Base-by-base conservation (phyloP, 768 basidiomycete genomes). In the Lactarius hatsudake region DNA sequence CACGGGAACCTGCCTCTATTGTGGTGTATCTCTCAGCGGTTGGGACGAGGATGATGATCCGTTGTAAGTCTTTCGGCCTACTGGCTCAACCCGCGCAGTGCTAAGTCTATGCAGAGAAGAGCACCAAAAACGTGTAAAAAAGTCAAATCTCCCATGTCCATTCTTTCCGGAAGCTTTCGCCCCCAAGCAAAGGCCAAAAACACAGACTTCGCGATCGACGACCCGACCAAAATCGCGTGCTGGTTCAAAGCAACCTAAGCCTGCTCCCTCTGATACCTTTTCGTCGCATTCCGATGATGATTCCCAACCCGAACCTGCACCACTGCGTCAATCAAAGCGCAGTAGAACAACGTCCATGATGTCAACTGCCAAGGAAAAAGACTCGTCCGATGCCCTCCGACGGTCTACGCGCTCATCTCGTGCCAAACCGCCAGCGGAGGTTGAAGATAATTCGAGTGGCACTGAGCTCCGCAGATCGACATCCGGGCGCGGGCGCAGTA, bases 41-140 rank as follows among this genome's bases (percentile, higher is more conserved):
- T 98, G 96, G 96, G 92, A 94, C 53, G 79, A 82, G 34, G 86
- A 85, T 17, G 96, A 98, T 75, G 88, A 96, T 76, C 96, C 96
- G 17, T 74, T 88, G 96, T 97, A 76, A 65, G 91, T 79, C 65
- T 40, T 32, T n/a, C 62, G 18, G n/a, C 38, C 69, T n/a, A 28
- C 59, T 42, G 17, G 23, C 17, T 59, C 43, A 53, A 23, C 43
- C 34, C 59, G 43, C 59, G 26, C 26, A 51, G 61, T 67, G 54
- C 56, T 59, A 63, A 55, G 70, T 63, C 42, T 53, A 54, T 64
- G 67, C 72, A 93, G 91, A 68, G 83, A 89, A 73, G 89, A 94
- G 72, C 93, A 96, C 72, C 82, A 82, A n/a, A 83, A 82, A 66
- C 88, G 92, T 59, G 81, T 80, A 40, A 78, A 80, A 59, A 86